phyloP scores from a whole-genome alignment of 371 early-diverging fungal genomes.

The Rhizomucor miehei region DNA sequence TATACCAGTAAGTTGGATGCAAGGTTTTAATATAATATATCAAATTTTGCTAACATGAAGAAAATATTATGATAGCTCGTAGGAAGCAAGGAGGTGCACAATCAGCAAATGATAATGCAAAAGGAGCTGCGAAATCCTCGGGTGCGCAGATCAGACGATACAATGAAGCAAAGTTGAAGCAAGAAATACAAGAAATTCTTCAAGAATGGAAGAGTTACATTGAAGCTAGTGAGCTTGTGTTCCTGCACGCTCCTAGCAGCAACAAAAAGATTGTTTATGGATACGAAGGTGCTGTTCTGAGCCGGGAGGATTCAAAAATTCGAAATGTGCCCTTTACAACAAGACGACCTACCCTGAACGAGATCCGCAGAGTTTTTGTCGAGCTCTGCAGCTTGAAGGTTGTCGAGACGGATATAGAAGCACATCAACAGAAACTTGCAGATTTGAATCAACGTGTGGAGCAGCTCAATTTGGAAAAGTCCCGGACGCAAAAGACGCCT shows the following conservation, averaged over 20 bases:
- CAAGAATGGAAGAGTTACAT: slow-evolving; percentile 64
- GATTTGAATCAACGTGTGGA: slow-evolving; percentile 28
- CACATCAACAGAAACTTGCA: slow-evolving; percentile 22
- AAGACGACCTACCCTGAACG: slow-evolving; percentile 68
- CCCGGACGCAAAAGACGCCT: slow-evolving; percentile 12
- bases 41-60: background rate
- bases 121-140: slow-evolving; percentile 87
- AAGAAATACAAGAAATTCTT: slow-evolving; percentile 76
- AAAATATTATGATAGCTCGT: slow-evolving; percentile 57
- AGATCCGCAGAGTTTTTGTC: slow-evolving; percentile 49
- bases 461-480: slow-evolving; percentile 23
- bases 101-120: slow-evolving; percentile 72
- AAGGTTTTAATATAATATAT: no score
- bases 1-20: slow-evolving; percentile 72
- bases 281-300: slow-evolving; percentile 63
- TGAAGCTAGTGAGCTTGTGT: slow-evolving; percentile 53
- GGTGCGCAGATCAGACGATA: slow-evolving; percentile 88
- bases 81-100: slow-evolving; percentile 96
- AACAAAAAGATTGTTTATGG: slow-evolving; percentile 60
- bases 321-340: slow-evolving; percentile 77
- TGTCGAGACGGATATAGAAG: slow-evolving; percentile 38
- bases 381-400: slow-evolving; percentile 57
- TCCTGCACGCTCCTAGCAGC: slow-evolving; percentile 65
- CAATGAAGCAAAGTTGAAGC: slow-evolving; percentile 78
- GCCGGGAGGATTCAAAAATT: slow-evolving; percentile 50